Evolutionary conservation across 495 filamentous ascomycete genomes (phyloP).

Genomic region (Cercophora newfieldiana): DNA sequence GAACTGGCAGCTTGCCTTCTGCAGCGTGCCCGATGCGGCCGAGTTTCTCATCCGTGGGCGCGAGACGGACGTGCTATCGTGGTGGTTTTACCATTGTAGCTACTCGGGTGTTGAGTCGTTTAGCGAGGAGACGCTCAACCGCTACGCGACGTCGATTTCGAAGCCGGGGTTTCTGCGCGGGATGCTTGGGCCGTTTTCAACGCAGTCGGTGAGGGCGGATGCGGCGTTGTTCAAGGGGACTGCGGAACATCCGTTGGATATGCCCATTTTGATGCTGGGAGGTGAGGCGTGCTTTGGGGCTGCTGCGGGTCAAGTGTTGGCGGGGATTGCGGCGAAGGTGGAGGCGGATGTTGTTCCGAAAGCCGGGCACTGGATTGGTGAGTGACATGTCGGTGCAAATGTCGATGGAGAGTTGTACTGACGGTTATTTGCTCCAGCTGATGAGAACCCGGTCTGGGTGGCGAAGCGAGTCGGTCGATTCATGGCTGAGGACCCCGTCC

Average conservation of each 20-base stretch:
- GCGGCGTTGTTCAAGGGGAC: slow-evolving; percentile 25
- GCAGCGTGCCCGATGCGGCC: slow-evolving; percentile 44
- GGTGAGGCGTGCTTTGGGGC: slow-evolving; percentile 27
- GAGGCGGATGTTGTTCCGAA: slow-evolving; percentile 30
- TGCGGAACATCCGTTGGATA: slow-evolving; percentile 9
- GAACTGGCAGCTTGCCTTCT: slow-evolving; percentile 49
- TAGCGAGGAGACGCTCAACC: slow-evolving; percentile 22
- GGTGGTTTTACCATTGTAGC: slow-evolving; percentile 45
- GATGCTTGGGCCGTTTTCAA: slow-evolving; percentile 28
- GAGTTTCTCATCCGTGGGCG: slow-evolving; percentile 42
- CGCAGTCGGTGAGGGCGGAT: slow-evolving; percentile 17
- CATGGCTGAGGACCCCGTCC: slow-evolving; percentile 14
- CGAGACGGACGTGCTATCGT: slow-evolving; percentile 41
- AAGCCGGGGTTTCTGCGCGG: slow-evolving; percentile 33
- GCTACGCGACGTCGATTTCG: slow-evolving; percentile 24
- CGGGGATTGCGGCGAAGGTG: slow-evolving; percentile 17
- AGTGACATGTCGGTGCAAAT: background rate
- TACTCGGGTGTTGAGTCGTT: slow-evolving; percentile 32
- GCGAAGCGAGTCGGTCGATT: slow-evolving; percentile 23
- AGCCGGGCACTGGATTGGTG: slow-evolving; percentile 33
- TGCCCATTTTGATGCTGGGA: slow-evolving; percentile 23
- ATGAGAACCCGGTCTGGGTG: slow-evolving; percentile 30
- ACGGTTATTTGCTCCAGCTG: slow-evolving; percentile 12
- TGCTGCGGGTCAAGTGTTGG: background rate
- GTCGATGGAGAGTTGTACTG: background rate